Evolutionary conservation across 2,329 filamentous ascomycete genomes (phyloP).

Genomic region (Diaporthe humulicola): DNA sequence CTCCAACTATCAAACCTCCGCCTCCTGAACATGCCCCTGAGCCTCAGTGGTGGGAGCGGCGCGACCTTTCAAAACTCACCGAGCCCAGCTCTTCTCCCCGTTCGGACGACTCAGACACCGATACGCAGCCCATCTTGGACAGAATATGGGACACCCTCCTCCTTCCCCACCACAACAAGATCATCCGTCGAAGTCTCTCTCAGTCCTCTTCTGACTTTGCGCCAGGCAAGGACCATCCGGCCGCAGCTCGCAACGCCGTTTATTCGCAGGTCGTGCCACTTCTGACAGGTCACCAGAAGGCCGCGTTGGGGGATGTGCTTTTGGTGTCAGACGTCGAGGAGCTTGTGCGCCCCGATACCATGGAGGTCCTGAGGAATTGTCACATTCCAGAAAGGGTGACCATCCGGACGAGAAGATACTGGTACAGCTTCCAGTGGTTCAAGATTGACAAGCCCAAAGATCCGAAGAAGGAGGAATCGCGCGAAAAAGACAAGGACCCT

Average conservation of each 20-base stretch:
- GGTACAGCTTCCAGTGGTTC: constrained; percentile 55
- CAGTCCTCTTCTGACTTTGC: constrained; percentile 44
- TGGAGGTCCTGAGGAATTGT: constrained; percentile 53
- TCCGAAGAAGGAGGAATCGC: not conserved
- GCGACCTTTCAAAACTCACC: not conserved
- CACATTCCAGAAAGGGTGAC: constrained; percentile 50
- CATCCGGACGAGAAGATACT: constrained; percentile 52
- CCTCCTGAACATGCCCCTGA: constrained; percentile 1
- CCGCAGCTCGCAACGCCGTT: constrained; percentile 54
- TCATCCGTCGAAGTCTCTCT: constrained; percentile 55
- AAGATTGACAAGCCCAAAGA: constrained; percentile 40
- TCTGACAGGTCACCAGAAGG: constrained; percentile 49
- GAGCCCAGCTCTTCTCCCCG: not conserved
- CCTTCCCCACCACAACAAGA: constrained; percentile 52
- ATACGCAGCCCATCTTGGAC: constrained; percentile 53
- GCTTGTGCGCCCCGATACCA: constrained; percentile 53
- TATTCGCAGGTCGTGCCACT: constrained; percentile 54
- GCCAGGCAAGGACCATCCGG: constrained; percentile 52
- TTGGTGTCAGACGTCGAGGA: constrained; percentile 62
- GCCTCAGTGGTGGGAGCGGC: constrained; percentile 29
- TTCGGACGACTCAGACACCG: constrained; percentile 51
- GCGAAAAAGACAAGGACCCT: not conserved
- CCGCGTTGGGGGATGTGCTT: constrained; percentile 54
- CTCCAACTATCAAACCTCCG: constrained; percentile 38
- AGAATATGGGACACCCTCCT: constrained; percentile 52